Conservation (phyloP, 768 basidiomycete species). For the Hericium erinaceus region DNA sequence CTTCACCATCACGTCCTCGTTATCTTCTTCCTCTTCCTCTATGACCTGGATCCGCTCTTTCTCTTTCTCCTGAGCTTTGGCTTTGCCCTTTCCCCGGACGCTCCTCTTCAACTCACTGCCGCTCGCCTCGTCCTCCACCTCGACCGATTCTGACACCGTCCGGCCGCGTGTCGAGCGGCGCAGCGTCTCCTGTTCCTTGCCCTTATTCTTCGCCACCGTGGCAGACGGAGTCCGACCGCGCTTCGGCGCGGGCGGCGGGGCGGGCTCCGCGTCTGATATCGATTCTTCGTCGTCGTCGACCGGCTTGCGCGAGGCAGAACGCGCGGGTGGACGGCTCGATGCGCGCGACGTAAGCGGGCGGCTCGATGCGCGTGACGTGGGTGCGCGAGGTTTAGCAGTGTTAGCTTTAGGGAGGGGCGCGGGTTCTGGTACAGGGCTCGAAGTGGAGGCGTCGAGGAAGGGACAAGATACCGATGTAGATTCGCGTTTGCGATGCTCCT, state of each 20-base stretch:
- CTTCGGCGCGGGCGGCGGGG: not conserved
- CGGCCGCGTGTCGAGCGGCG: slow-evolving; percentile 14
- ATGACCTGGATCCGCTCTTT: slow-evolving; percentile 20
- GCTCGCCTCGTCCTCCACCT: slow-evolving; percentile 17
- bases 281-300: not conserved
- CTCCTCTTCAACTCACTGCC: slow-evolving; percentile 18
- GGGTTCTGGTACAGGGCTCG: not conserved
- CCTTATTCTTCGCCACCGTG: not conserved
- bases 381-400: slow-evolving; percentile 14
- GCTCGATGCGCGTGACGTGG: slow-evolving; percentile 18
- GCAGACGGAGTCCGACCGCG: slow-evolving; percentile 5
- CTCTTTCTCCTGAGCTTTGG: slow-evolving; percentile 9
- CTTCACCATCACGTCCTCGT: slow-evolving; percentile 16
- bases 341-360: no score
- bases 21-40: slow-evolving; percentile 21
- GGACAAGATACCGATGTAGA: slow-evolving; percentile 38
- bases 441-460: slow-evolving; percentile 22
- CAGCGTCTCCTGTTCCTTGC: not conserved
- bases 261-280: not conserved
- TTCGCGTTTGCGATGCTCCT: slow-evolving; percentile 66
- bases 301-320: slow-evolving; percentile 10
- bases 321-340: slow-evolving; percentile 13
- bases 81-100: slow-evolving; percentile 16
- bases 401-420: slow-evolving; percentile 16
- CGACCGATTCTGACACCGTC: slow-evolving; percentile 2